A percentile compares a stretch with the other conserved stretches of the same genome.
Evolutionary conservation across 495 filamentous ascomycete genomes (phyloP).

Genomic region (Podospora pseudoanserina): DNA sequence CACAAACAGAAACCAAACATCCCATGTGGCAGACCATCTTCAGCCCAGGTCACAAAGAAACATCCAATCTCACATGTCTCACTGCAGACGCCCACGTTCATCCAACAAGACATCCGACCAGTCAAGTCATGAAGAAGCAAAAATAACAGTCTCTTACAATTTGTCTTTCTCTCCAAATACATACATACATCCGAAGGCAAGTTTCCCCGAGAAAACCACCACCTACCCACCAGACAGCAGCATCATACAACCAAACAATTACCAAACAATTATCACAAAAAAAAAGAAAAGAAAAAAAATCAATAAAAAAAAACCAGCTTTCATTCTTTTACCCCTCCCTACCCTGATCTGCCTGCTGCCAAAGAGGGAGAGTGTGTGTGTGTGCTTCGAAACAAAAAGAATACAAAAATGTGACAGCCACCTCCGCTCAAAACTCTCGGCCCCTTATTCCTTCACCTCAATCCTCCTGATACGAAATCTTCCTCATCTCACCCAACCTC

Average conservation of each 20-base stretch:
- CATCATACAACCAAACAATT: not conserved
- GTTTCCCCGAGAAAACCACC: not conserved
- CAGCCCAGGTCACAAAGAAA: too few relatives aligned
- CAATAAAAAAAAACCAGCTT: not conserved
- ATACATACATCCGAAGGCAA: not conserved
- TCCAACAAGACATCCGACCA: too few relatives aligned
- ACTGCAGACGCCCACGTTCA: too few relatives aligned
- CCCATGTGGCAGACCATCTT: too few relatives aligned
- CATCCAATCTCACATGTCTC: too few relatives aligned
- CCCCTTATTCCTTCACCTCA: constrained; percentile 11
- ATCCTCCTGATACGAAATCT: constrained; percentile 94
- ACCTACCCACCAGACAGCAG: not conserved
- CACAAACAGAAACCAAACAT: too few relatives aligned
- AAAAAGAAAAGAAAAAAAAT: too few relatives aligned
- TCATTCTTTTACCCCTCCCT: not conserved
- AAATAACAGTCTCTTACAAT: not conserved
- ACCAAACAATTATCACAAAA: too few relatives aligned
- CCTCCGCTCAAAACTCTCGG: not conserved
- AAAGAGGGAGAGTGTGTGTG: not conserved
- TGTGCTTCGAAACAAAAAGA: not conserved
- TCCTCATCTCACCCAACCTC: constrained; percentile 94
- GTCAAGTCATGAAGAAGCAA: too few relatives aligned
- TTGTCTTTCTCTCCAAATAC: not conserved
- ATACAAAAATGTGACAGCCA: not conserved
- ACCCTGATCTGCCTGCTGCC: not conserved